Base-by-base conservation (phyloP, 805 yeast species). In the Nakazawaea ambrosiae region DNA sequence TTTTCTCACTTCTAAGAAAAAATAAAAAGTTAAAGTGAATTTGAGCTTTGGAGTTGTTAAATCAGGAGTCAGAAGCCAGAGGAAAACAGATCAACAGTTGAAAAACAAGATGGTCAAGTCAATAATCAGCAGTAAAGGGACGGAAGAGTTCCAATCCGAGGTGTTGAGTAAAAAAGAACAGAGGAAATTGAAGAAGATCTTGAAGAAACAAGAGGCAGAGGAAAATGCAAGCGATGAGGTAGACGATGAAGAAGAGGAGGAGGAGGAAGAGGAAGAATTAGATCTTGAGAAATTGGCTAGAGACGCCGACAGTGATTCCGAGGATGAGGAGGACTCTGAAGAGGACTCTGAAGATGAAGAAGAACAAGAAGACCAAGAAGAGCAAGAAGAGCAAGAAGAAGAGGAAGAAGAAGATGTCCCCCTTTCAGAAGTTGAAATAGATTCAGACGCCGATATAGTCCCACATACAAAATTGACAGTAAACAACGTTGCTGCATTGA, bases 401-500 rank as follows among this genome's bases (percentile, higher is more conserved):
- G 83, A 74, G 30, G 90, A 79, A 6, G 86, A 76, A 39, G 89
- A 82, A 47, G 97, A 88, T 49, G 72, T 89, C 31, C 83, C 96
- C 16, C 72, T 87, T 36, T 84, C 95, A 1, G 97, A 88, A 38
- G 97, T 82, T 19, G 97, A 90, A 53, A 63, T 86, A 30, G 97
- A 88, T 53, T 85, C 92, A 2, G 97, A 89, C 55, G 95, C 95
- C 14, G 98, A 92, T 58, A 76, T 89, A 31, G 88, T 90, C 26
- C 97, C 97, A 34, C 78, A 82, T 61, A 87, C 92, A 41, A 89
- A 89, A 58, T 70, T 87, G 35, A 89, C 96, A 10, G 68, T 90
- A 45, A 88, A 92, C 61, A 90, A 92, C 63, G 68, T 66, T 33
- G 80, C 84, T n/a, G 97, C 98, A 3, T 60, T 84, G 53, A 76